Conservation (phyloP, 352 stramenopile species). For the Globisporangium rhizosaccharum region DNA sequence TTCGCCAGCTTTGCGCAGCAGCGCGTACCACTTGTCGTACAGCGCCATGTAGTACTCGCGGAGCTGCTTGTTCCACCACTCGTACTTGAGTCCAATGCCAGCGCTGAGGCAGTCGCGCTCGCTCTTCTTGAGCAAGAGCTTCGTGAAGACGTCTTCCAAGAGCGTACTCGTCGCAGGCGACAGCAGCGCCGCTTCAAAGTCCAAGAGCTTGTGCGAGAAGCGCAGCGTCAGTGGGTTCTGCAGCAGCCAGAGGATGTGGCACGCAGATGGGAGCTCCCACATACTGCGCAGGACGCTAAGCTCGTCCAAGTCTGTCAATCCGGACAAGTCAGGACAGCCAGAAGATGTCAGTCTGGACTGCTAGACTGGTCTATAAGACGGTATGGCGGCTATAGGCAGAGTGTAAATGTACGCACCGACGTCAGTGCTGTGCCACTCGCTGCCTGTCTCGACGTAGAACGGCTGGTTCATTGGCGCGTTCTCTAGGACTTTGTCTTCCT, state of each 20-base stretch:
- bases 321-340: no score
- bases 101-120: conserved; percentile 68
- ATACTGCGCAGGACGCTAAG: conserved; percentile 45
- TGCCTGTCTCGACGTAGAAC: conserved; percentile 68
- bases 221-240: conserved; percentile 74
- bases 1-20: conserved; percentile 69
- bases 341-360: no score
- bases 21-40: conserved; percentile 79
- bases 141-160: conserved; percentile 83
- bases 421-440: conserved; percentile 61
- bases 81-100: conserved; percentile 80
- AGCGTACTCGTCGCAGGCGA: conserved; percentile 63
- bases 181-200: conserved; percentile 79
- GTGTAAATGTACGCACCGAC: conserved; percentile 22
- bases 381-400: not conserved
- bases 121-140: conserved; percentile 79
- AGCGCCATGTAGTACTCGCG: conserved; percentile 75
- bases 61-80: conserved; percentile 87
- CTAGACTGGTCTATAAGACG: no score
- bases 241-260: conserved; percentile 81
- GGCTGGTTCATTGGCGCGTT: conserved; percentile 48
- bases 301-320: conserved; percentile 57
- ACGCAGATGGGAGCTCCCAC: conserved; percentile 76
- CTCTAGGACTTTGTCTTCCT: conserved; percentile 50
- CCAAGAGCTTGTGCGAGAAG: conserved; percentile 69